Base-by-base conservation (phyloP, 495 filamentous ascomycete species). In the Acidiella bohemica region DNA sequence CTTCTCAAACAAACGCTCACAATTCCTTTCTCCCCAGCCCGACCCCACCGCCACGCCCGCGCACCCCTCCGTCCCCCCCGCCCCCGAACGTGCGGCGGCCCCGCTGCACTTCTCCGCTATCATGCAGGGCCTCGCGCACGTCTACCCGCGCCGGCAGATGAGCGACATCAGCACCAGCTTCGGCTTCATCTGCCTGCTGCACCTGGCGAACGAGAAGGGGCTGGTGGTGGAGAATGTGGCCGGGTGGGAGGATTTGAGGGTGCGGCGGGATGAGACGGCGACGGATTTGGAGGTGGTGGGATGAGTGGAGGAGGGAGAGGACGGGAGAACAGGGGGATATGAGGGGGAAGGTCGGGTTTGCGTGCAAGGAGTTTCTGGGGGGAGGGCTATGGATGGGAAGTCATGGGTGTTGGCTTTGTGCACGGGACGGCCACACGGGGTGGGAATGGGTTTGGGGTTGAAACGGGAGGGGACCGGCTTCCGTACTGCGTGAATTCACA, bases 171-270 rank as follows among this genome's bases (percentile, higher is more conserved):
- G 85, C 26, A 99, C 92, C 1, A 85, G 78, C 35, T 99, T 78
- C 57, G 93, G 92, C 54, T 99, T 99, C 62, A 99, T 99, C 54
- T 95, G 85, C 53, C 59, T 96, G 38, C 67, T 99, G 36, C 92
- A 99, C 63, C 51, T 99, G 51, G 92, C 92, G 35, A 99, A 99
- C 61, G 92, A 99, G 60, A 92, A 94, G 63, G 92, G 92, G 4
- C 68, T 99, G 38, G 67, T 80, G 19, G 56, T 78, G 16, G 59
- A 68, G 37, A 72, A 70, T 36, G 63, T 71, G 41, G 62, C 68
- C 13, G 47, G 51, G 14, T 60, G 59, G 36, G 32, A 49, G 38
- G 61, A 67, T 26, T 46, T 67, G 36, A 51, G 39, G 1, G 63
- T 67, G 17, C 46, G 61, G 28, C 58, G 36, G 41, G 63, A 67